Evolutionary conservation across 1,284 basidiomycete species (phyloP).

Genomic region (Psilocybe mexicana): DNA sequence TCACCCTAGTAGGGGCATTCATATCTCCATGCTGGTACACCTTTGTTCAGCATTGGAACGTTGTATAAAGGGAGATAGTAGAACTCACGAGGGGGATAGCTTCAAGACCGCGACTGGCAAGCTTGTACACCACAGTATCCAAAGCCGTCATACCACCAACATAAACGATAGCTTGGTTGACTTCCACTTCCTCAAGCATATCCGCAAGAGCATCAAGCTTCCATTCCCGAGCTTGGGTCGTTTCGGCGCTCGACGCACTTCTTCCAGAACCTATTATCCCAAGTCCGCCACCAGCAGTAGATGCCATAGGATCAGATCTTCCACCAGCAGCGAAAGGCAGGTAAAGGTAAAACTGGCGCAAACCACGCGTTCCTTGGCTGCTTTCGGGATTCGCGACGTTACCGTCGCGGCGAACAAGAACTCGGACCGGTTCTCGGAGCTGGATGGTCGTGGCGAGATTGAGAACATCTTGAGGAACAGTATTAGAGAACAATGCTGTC

Average conservation of each 20-base stretch:
- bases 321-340: constrained; percentile 87
- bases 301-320: constrained; percentile 59
- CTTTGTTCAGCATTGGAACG: neutral
- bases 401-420: constrained; percentile 94
- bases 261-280: constrained; percentile 92
- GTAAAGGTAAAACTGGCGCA: constrained; percentile 93
- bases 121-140: constrained; percentile 86
- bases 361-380: constrained; percentile 73
- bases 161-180: constrained; percentile 84
- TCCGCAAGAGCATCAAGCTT: constrained; percentile 95
- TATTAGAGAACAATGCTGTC: constrained; percentile 95
- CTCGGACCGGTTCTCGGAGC: constrained; percentile 91
- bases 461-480: constrained; percentile 91
- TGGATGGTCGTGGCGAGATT: constrained; percentile 88
- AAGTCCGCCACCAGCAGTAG: constrained; percentile 60
- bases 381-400: constrained; percentile 75
- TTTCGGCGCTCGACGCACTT: constrained; percentile 78
- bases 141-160: constrained; percentile 85
- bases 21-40: constrained; percentile 77
- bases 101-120: constrained; percentile 84
- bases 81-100: constrained; percentile 75
- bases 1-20: constrained; percentile 78
- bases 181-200: constrained; percentile 88
- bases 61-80: neutral
- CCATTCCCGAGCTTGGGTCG: constrained; percentile 91